Conservation (phyloP, 345 rosid species). For the Hibiscus trionum region DNA sequence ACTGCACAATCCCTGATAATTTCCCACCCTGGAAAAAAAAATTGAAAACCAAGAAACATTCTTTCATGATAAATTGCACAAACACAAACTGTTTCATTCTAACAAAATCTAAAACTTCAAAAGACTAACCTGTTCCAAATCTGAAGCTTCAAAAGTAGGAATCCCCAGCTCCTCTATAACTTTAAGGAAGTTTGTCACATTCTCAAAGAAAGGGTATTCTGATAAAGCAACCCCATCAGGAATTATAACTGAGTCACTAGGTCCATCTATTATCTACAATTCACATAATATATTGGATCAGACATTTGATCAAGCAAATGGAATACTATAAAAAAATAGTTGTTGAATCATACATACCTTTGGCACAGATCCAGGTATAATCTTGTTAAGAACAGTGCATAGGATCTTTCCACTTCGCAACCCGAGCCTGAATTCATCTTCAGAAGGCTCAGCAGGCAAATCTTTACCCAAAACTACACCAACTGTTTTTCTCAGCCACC, state of each 20-base stretch:
- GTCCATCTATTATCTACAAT: constrained; percentile 71
- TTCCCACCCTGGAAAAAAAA: constrained; percentile 53
- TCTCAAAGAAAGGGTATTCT: constrained; percentile 70
- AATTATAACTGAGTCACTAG: constrained; percentile 48
- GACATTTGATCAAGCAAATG: background rate
- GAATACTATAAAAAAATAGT: background rate
- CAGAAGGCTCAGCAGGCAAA: constrained; percentile 83
- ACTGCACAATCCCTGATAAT: constrained; percentile 64
- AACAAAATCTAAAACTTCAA: background rate
- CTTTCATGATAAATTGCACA: background rate
- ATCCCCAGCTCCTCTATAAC: constrained; percentile 69
- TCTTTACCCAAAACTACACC: constrained; percentile 78
- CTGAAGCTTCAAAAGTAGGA: constrained; percentile 89
- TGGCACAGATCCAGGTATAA: constrained; percentile 68
- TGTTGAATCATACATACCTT: constrained; percentile 46
- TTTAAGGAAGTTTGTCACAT: constrained; percentile 76
- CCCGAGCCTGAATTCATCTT: constrained; percentile 87
- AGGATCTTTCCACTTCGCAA: constrained; percentile 85
- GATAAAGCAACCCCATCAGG: constrained; percentile 93
- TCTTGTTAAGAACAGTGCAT: constrained; percentile 80
- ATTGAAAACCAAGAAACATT: background rate
- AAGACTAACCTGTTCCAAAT: constrained; percentile 62
- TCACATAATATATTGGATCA: background rate
- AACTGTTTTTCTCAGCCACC: constrained; percentile 68
- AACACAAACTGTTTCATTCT: background rate